Evolutionary conservation across 257 asterid genomes (phyloP), one percentile per base, ranked within the genome.

Genomic region (Nicotiana tomentosiformis): DNA sequence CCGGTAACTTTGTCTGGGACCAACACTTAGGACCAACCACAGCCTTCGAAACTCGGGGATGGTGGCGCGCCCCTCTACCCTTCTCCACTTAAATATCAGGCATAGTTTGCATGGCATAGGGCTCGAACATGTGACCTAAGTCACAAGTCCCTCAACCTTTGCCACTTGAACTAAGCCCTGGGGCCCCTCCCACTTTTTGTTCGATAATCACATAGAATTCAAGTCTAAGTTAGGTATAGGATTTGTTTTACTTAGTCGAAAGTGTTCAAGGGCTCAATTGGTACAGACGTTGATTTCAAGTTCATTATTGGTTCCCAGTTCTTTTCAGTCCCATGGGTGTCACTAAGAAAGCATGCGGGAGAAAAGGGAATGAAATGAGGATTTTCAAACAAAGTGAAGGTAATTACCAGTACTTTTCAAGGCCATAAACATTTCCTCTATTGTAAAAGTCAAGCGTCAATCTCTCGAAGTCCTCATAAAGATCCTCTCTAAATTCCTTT

Each of bases 331-430:
- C 23, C 74, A 61, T 61, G 16, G 60, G 70, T 43, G 10, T 62
- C 79, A 51, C 69, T 67, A 29, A 55, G 30, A 79, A 69, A 29
- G 60, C 43, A 39, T 39, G 56, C 7, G 32, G 20, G 49, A 64
- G 62, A 53, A 62, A 39, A 69, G 49, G 68, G 3, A 23, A 14
- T 7, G 43, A 46, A 8, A 26, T 1, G 51, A 77, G 16, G 43
- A 68, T 20, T 83, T 76, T 30, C 39, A 83, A 43, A 77, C 78
- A 81, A 33, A 23, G 37, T 46, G 16, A 37, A 74, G 67, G 85
- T 10, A 77, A 74, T 85, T 91, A 93, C 99, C 99, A 94, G 86
- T 95, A 95, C 83, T 93, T 95, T 84, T 95, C 97, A 78, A 95
- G 92, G 88, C 98, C 98, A 70, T 95, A 95, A 74, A 93, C 91